A percentile compares a stretch with the other conserved stretches of the same genome.
These are phyloP conservation scores for Penicillium simplicissimum DNA, from an alignment of 495 filamentous ascomycete genomes.

Conservation along the genomic window DNA sequence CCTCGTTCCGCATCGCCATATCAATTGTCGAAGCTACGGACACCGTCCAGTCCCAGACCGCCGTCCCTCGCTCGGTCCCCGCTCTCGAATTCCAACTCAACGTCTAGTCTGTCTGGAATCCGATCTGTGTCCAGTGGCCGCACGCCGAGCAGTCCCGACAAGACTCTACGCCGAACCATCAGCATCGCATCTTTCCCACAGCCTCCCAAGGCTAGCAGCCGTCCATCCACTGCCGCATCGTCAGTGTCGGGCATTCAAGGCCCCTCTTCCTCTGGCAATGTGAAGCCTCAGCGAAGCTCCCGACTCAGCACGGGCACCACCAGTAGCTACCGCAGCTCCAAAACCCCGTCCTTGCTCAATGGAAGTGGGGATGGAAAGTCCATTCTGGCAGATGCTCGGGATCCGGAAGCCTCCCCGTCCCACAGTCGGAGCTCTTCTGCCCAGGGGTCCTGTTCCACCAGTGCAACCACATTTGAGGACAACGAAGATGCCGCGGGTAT, in stretches of 20 bases:
- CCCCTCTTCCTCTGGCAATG: conserved; percentile 28
- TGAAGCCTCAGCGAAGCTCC: conserved; percentile 38
- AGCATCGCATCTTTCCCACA: conserved; percentile 94
- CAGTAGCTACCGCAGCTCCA: conserved; percentile 52
- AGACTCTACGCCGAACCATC: conserved; percentile 76
- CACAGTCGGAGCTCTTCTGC: conserved; percentile 88
- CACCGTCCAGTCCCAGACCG: conserved; percentile 61
- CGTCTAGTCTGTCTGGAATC: conserved; percentile 38
- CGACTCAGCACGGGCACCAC: conserved; percentile 42
- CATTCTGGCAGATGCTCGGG: conserved; percentile 58
- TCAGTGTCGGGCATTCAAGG: conserved; percentile 34
- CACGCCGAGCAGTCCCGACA: conserved; percentile 51
- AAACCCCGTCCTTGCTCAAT: conserved; percentile 74
- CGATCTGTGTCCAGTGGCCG: conserved; percentile 42
- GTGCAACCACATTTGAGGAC: conserved; percentile 83
- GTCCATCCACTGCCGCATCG: conserved; percentile 45
- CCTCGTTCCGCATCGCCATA: conserved; percentile 43
- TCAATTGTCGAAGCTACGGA: conserved; percentile 57
- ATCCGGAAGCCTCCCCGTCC: conserved; percentile 77
- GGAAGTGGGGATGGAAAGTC: conserved; percentile 75
- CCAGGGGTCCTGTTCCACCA: conserved; percentile 87
- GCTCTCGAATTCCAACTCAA: conserved; percentile 43
- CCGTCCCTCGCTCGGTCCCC: conserved; percentile 54
- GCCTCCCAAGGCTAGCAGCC: conserved; percentile 65
- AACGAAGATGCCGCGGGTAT: conserved; percentile 43